Percentiles rank a stretch among this genome's conserved stretches.
Conservation (phyloP, 208 protist genomes). For the Phytomonas sp. region DNA sequence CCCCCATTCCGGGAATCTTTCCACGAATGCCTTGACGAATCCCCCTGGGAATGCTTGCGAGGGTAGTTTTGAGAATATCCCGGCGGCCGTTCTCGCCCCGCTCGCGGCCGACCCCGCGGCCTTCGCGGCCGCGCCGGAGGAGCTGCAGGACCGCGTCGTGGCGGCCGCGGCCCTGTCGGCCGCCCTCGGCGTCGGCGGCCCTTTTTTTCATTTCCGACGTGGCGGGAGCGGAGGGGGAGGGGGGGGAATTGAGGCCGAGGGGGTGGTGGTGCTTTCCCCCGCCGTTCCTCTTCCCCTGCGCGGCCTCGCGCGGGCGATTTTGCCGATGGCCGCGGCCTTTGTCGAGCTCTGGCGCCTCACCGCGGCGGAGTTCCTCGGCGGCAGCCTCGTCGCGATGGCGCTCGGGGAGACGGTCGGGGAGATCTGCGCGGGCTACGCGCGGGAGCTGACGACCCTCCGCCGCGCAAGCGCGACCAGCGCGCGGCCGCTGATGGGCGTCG, state of each 20-base stretch:
- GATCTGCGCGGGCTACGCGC: conserved; percentile 74
- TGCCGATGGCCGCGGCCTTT: conserved; percentile 78
- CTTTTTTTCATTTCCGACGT: conserved; percentile 24
- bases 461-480: conserved; percentile 38
- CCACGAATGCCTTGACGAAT: not conserved
- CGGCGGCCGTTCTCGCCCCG: not conserved
- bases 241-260: not conserved
- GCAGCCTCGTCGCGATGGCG: conserved; percentile 77
- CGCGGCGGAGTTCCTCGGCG: conserved; percentile 51
- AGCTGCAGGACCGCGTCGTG: conserved; percentile 70
- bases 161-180: conserved; percentile 56
- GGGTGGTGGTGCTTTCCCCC: conserved; percentile 25
- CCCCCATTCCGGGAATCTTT: not conserved
- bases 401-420: conserved; percentile 76
- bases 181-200: conserved; percentile 49
- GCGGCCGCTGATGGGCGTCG: conserved; percentile 78
- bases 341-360: conserved; percentile 54
- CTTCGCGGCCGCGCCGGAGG: conserved; percentile 55
- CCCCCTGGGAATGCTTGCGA: not conserved
- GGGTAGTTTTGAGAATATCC: too few relatives aligned
- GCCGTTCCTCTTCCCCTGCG: conserved; percentile 60
- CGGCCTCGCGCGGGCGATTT: conserved; percentile 50
- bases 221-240: not conserved
- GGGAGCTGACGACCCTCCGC: conserved; percentile 64
- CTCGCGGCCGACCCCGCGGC: conserved; percentile 30